Conservation (phyloP, 1,139 yeast genomes). For the Magnusiomyces suaveolens region DNA sequence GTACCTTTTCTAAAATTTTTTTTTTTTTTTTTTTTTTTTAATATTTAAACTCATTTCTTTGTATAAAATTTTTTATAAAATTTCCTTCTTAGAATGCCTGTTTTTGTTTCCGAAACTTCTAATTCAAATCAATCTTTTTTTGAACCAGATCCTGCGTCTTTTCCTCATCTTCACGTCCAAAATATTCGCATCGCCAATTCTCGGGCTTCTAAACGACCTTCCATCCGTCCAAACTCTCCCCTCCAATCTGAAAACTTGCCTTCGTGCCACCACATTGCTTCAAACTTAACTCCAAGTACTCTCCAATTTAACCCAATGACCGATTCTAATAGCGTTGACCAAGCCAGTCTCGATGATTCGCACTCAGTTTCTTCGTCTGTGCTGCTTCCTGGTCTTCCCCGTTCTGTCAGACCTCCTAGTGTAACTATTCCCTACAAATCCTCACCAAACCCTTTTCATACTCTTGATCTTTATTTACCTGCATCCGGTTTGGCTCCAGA, state of each 20-base stretch:
- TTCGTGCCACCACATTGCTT: too few species aligned
- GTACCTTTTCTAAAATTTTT: too few species aligned
- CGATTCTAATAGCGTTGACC: not conserved
- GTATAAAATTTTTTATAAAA: too few species aligned
- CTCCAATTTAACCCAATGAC: too few species aligned
- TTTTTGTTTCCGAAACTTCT: not conserved
- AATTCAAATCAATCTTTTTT: not conserved
- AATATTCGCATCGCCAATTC: not conserved
- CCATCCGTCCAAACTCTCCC: too few species aligned
- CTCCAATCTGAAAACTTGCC: too few species aligned
- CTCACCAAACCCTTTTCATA: constrained; percentile 20
- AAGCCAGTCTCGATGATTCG: not conserved
- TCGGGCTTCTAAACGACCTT: not conserved
- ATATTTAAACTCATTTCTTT: not conserved
- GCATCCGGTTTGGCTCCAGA: constrained; percentile 16
- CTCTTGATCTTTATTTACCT: constrained; percentile 18
- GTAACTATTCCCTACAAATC: constrained; percentile 18
- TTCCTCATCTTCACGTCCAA: not conserved
- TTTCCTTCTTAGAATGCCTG: not conserved
- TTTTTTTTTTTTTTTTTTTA: too few species aligned
- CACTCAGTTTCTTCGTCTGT: not conserved
- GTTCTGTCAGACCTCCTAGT: constrained; percentile 15
- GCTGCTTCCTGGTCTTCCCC: constrained; percentile 7
- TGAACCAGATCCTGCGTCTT: not conserved
- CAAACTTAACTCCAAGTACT: not conserved